phyloP scores from a whole-genome alignment of 345 rosid species.

The Raphanus raphanistrum region DNA sequence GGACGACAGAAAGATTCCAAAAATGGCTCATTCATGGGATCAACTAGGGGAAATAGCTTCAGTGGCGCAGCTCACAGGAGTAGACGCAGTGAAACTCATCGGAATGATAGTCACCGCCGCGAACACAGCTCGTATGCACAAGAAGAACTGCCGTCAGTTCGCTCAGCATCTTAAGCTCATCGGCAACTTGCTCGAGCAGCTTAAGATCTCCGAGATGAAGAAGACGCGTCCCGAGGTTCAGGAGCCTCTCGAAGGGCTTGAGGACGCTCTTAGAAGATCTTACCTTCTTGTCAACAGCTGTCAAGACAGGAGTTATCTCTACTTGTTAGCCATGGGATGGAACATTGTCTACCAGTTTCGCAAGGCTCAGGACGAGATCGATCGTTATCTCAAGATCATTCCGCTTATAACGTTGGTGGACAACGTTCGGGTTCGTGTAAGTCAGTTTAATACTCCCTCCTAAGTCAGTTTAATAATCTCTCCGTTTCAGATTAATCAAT shows the following conservation, averaged over 20 bases:
- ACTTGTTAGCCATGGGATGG: slow-evolving; percentile 97
- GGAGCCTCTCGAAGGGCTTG: slow-evolving; percentile 91
- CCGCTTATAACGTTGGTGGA: slow-evolving; percentile 92
- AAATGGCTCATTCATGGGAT: slow-evolving; percentile 63
- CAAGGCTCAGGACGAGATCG: slow-evolving; percentile 89
- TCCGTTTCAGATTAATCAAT: too few species aligned
- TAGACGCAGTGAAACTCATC: slow-evolving; percentile 80
- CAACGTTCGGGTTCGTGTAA: slow-evolving; percentile 87
- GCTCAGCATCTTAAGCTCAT: slow-evolving; percentile 90
- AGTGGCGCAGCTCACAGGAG: slow-evolving; percentile 74
- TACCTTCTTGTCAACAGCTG: slow-evolving; percentile 77
- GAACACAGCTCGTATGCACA: slow-evolving; percentile 83
- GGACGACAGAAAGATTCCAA: neutral
- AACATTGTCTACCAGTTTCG: slow-evolving; percentile 93
- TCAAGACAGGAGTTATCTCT: slow-evolving; percentile 84
- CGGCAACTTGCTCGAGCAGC: slow-evolving; percentile 81
- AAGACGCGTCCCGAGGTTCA: slow-evolving; percentile 72
- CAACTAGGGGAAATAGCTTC: slow-evolving; percentile 75
- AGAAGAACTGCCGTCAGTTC: slow-evolving; percentile 88
- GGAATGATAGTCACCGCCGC: slow-evolving; percentile 86
- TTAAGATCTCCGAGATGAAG: slow-evolving; percentile 73
- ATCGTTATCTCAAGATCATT: slow-evolving; percentile 77
- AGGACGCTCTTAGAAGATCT: slow-evolving; percentile 83
- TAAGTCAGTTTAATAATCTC: slow-evolving; percentile 12
- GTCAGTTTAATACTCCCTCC: too few species aligned